Conservation (phyloP, 345 rosid genomes). For the Gynandropsis gynandra region DNA sequence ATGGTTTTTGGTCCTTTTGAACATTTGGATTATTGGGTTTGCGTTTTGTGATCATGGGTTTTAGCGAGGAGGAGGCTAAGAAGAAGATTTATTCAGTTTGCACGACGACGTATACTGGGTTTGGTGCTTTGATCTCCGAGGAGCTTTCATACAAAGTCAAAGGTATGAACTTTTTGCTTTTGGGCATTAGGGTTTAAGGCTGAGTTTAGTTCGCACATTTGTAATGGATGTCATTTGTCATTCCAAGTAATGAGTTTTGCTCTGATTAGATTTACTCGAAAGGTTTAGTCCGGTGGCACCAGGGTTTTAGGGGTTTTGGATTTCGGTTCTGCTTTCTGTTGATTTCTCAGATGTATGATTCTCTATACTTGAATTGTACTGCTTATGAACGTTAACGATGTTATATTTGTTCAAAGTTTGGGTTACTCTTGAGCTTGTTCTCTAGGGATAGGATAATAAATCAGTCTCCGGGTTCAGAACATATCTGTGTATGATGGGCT, state of each 20-base stretch:
- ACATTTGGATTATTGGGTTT: slow-evolving; percentile 1
- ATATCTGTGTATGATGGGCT: background rate
- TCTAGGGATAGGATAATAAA: background rate
- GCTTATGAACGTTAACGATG: no score
- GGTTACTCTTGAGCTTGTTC: background rate
- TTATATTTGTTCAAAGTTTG: no score
- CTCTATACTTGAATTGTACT: background rate
- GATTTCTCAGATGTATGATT: background rate
- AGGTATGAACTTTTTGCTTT: slow-evolving; percentile 41
- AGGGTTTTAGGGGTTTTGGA: background rate
- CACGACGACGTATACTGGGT: slow-evolving; percentile 81
- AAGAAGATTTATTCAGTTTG: slow-evolving; percentile 94
- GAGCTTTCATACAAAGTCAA: slow-evolving; percentile 86
- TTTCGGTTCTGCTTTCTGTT: background rate
- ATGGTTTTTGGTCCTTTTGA: background rate
- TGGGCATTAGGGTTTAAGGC: slow-evolving; percentile 3
- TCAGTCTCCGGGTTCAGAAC: background rate
- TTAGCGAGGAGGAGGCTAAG: slow-evolving; percentile 94
- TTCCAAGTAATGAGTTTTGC: no score
- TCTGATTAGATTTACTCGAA: no score
- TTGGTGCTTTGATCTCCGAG: slow-evolving; percentile 90
- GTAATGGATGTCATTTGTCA: no score
- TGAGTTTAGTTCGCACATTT: background rate
- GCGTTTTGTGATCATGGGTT: background rate
- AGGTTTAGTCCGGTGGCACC: background rate